These are phyloP conservation scores for Glycine soja DNA, from an alignment of 306 rosid species.

Conservation along the genomic window DNA sequence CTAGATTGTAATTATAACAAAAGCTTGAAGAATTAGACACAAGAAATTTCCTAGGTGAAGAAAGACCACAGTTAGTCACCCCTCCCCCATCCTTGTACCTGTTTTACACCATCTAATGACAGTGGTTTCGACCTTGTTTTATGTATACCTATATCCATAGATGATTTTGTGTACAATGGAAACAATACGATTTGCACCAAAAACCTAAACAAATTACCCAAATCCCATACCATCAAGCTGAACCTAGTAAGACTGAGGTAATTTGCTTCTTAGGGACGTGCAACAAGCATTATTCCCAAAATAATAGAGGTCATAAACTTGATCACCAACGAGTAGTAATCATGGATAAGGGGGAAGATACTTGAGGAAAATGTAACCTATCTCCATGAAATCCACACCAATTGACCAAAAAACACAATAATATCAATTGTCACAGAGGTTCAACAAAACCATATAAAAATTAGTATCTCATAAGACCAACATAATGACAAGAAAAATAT, in stretches of 20 bases:
- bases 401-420: not conserved
- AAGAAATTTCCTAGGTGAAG: not conserved
- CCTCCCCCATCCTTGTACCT: not conserved
- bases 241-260: not conserved
- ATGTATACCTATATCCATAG: not conserved
- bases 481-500: not conserved
- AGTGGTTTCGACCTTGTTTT: not conserved
- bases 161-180: too few species aligned
- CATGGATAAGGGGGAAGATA: not conserved
- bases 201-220: too few species aligned
- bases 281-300: constrained; percentile 1
- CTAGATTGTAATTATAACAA: constrained; percentile 10
- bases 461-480: not conserved
- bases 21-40: not conserved
- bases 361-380: not conserved
- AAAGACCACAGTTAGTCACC: not conserved
- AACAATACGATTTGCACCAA: too few species aligned
- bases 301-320: not conserved
- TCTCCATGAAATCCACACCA: not conserved
- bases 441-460: not conserved
- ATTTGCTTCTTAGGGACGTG: not conserved
- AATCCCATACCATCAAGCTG: too few species aligned
- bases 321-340: not conserved
- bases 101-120: not conserved
- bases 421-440: not conserved